phyloP scores from a whole-genome alignment of 2,329 filamentous ascomycete genomes.

The Ophiognomonia clavigignenti-juglandacearum region DNA sequence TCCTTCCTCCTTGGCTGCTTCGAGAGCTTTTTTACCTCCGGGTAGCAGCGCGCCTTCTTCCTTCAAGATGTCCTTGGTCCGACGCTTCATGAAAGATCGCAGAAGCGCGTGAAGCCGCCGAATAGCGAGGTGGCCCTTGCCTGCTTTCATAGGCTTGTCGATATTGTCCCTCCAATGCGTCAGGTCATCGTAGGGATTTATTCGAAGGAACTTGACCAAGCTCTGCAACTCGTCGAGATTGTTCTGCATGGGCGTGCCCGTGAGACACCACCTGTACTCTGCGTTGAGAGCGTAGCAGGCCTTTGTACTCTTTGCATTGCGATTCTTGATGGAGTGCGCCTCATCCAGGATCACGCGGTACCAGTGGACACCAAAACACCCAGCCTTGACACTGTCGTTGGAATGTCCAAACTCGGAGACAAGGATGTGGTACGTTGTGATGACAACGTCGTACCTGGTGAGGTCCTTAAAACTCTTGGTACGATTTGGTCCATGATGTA shows the following conservation, averaged over 20 bases:
- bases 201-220: slow-evolving; percentile 84
- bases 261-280: slow-evolving; percentile 93
- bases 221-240: slow-evolving; percentile 95
- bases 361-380: slow-evolving; percentile 90
- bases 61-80: slow-evolving; percentile 95
- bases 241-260: slow-evolving; percentile 96
- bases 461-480: slow-evolving; percentile 75
- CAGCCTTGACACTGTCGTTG: slow-evolving; percentile 62
- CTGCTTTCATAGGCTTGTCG: slow-evolving; percentile 81
- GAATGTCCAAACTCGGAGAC: slow-evolving; percentile 82
- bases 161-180: slow-evolving; percentile 89
- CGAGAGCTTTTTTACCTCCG: slow-evolving; percentile 56
- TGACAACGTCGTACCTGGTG: slow-evolving; percentile 85
- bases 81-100: slow-evolving; percentile 96
- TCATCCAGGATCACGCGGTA: slow-evolving; percentile 94
- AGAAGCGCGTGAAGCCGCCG: slow-evolving; percentile 78
- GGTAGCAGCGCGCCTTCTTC: slow-evolving; percentile 76
- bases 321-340: slow-evolving; percentile 97
- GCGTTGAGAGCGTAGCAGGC: slow-evolving; percentile 80
- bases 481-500: slow-evolving; percentile 85
- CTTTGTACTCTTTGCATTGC: slow-evolving; percentile 91
- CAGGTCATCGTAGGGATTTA: slow-evolving; percentile 85
- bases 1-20: slow-evolving; percentile 42
- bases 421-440: slow-evolving; percentile 94
- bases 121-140: slow-evolving; percentile 84